Base-by-base conservation (phyloP, 2,329 filamentous ascomycete species). In the Knufia petricola region DNA sequence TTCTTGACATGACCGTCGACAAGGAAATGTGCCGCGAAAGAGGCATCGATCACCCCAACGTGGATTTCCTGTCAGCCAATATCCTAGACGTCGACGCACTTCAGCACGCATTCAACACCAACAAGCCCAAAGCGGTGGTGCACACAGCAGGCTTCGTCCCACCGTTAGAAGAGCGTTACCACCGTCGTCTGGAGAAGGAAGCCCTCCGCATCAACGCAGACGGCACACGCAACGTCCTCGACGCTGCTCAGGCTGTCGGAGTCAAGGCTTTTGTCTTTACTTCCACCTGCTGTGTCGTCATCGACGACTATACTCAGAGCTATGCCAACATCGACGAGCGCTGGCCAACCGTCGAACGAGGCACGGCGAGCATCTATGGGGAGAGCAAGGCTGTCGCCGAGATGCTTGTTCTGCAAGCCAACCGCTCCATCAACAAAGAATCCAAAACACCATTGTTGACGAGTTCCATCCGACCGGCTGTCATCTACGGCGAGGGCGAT, bases 261-360 rank as follows among this genome's bases (percentile, higher is more conserved):
- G 74, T 70, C 34, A 67, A 64, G 45, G 70, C 66, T 1, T 69
- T 81, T 38, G 67, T 81, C 40, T 78, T 75, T 56, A 80, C 77
- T 24, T 77, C 74, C 58, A 74, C 67, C 57, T 74, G 73, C 50
- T 76, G 75, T 24, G 74, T 74, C 7, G 61, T 78, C 30, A 68
- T 71, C 3, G 76, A 80, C 59, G 71, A 79, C 47, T 60, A 66
- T 58, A 58, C 53, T 28, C 51, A 57, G 26, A 50, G 60, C 10
- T 65, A 66, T 52, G 56, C 55, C 4, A 68, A 69, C 46, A 65
- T 69, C 50, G 61, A 67, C 38, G 66, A 69, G 55, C 49, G 51
- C 34, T 69, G 66, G 66, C 67, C 64, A 12, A 64, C 61, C 8
- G 61, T 65, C n/a, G 50, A 50, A 28, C 59, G 50, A 32, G 45